Base-by-base conservation (phyloP, 1,139 yeast genomes). In the Blastobotrys petasosporus region DNA sequence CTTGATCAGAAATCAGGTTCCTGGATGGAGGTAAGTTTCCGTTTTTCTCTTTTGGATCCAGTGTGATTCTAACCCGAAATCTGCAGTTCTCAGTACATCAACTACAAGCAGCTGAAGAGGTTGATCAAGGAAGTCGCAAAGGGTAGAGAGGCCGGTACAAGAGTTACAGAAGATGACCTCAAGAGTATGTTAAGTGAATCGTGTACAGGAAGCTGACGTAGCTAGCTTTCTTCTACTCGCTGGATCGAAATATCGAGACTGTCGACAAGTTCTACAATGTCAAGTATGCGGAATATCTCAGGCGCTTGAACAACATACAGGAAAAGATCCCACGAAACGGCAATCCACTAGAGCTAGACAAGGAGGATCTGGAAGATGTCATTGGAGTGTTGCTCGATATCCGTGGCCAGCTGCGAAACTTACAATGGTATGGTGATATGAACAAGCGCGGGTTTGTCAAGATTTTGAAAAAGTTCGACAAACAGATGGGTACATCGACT, bases 371-470 rank as follows among this genome's bases (percentile, higher is more conserved):
- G 35, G 90, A 85, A 50, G 97, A 92, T 60, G 72, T 88, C 39
- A 73, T 85, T 43, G 80, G 80, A 25, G 83, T 87, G 23, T 68
- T 90, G 39, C 71, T 87, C 32, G 97, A 88, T 61, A 70, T 88
- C 47, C 75, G 95, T 44, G 74, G 83, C n/a, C 78, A 80, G 51
- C 78, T 85, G 52, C 74, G 96, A 49, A 88, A 88, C 64, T 71
- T 92, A 61, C 67, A 69, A 62, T 90, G 97, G 96, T 92, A 79
- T 63, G 94, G 95, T 13, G 97, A 90, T 58, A 76, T 90, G 58
- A 92, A 92, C 68, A 87, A 85, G 62, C 81, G 92, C 51, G 98
- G 96, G 0, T 85, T 88, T 59, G 76, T 80, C 48, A 92, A 92
- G 69, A 92, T 92, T 54, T 71, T 92, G 61, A 92, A 92, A 68